Base-by-base conservation (phyloP, 2,329 filamentous ascomycete species). In the Calonectria hongkongensis region DNA sequence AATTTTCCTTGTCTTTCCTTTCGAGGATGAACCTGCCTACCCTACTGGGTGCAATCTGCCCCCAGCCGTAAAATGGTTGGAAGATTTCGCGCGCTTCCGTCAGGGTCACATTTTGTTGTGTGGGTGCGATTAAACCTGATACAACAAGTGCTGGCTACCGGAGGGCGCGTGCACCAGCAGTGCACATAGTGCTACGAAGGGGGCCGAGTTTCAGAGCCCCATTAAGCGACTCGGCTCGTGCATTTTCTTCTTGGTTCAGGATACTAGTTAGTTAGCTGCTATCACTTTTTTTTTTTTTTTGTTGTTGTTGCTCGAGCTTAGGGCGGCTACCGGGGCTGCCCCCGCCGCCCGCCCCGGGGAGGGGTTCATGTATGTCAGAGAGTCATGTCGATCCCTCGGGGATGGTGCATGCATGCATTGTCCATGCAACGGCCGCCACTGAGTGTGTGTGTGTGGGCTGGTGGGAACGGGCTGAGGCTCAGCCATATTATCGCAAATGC, bases 121-220 rank as follows among this genome's bases (percentile, higher is more conserved):
- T 65, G 58, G 27, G 12, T 33, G 39, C 6, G 58, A 28, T 15
- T 63, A 47, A 63, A 63, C 58, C 12, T 63, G 58, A 63, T 18
- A 45, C 58, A 45, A 15, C 21, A 6, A 15, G 36, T 45, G 41
- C 45, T 9, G 25, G 28, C 41, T 25, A 28, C 45, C 36, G 43
- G 39, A n/a, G 30, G 30, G 15, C 7, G 27, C 16, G 28, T 48
- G 54, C 36, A 25, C 48, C 33, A 30, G 54, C 54, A 58, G 54
- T 36, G 54, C 6, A 25, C 33, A 16, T 27, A 36, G 33, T 36
- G 13, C 54, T 28, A n/a, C 21, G 21, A 25, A 36, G 36, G 33
- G 33, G 33, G 21, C 9, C n/a, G 30, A 41, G 33, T 60, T 41
- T 41, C 33, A 41, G 54, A 25, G 45, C 21, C n/a, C 54, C 54